Evolutionary conservation across 2,329 filamentous ascomycete genomes (phyloP), one percentile per base, ranked within the genome.

Genomic region (Blastomyces parvus): DNA sequence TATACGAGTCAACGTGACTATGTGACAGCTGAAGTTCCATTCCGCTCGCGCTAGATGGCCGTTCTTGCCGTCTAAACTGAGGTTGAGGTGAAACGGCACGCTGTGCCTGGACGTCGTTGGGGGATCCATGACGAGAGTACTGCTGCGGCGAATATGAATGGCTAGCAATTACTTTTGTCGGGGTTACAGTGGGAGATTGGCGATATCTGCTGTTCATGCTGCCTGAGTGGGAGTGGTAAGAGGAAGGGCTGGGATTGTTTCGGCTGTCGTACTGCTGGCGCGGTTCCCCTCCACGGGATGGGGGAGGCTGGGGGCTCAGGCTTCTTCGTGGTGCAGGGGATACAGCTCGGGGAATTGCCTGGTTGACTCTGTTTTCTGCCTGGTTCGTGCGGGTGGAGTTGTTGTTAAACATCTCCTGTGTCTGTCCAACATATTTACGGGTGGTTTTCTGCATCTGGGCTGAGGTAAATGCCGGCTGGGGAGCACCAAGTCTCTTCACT

Each of bases 401-500:
- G 60, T 59, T 65, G 50, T 61, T 68, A 36, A 95, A 94, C 79
- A 97, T 87, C 70, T 83, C 91, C 53, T 90, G 85, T 2, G 90
- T 90, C 74, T 97, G 89, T 56, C 87, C 85, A 27, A 89, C 86
- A 71, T 93, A 97, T 75, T 91, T 91, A 70, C 95, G 88, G 0
- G 91, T 94, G 3, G 92, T 90, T 74, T 96, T 90, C 72, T 96
- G 90, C 95, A 99, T 99, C 58, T 94, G 90, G 66, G 88, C 90
- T 3, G 91, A 89, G 0, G 95, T 99, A 65, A 95, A 91, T 1
- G 94, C 94, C 1, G 93, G 91, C 64, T 93, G 88, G 1, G 94
- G 95, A 14, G 93, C 89, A 62, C 91, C 94, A 3, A 97, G 83
- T 64, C 90, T 84, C 72, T 89, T 90, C 56, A 91, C 83, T 59